Percentiles rank a stretch among this genome's conserved stretches.
phyloP scores from a whole-genome alignment of 805 yeast genomes.

The Cyberlindnera xylosilytica region DNA sequence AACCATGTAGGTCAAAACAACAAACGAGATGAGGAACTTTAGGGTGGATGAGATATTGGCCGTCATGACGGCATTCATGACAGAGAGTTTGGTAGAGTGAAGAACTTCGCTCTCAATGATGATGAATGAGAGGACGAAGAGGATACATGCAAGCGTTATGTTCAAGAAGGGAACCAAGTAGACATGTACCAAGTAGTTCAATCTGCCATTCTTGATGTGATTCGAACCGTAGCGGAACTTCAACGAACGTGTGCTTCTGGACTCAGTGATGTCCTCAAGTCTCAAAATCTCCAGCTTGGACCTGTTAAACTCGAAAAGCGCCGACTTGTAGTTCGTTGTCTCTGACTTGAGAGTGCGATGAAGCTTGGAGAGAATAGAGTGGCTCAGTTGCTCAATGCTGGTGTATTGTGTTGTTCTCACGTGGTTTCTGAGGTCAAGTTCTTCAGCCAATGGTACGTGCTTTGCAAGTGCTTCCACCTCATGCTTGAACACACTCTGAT shows the following conservation, averaged over 20 bases:
- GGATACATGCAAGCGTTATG: slow-evolving; percentile 39
- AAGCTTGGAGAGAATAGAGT: slow-evolving; percentile 46
- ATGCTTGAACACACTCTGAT: slow-evolving; percentile 17
- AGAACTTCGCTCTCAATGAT: slow-evolving; percentile 72
- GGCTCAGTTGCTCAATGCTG: slow-evolving; percentile 27
- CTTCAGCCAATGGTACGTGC: slow-evolving; percentile 15
- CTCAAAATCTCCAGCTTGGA: slow-evolving; percentile 46
- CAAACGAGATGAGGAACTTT: slow-evolving; percentile 36
- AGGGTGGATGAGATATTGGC: slow-evolving; percentile 27
- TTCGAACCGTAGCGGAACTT: slow-evolving; percentile 29
- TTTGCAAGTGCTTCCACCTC: slow-evolving; percentile 15
- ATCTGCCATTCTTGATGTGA: slow-evolving; percentile 36
- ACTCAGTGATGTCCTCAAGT: slow-evolving; percentile 56
- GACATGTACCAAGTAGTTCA: slow-evolving; percentile 40
- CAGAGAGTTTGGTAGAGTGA: slow-evolving; percentile 63
- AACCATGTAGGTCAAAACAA: slow-evolving; percentile 63
- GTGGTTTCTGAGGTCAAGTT: slow-evolving; percentile 23
- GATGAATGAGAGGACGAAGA: slow-evolving; percentile 45
- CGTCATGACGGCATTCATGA: slow-evolving; percentile 49
- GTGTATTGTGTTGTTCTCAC: slow-evolving; percentile 25
- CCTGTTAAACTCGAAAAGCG: slow-evolving; percentile 53
- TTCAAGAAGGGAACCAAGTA: slow-evolving; percentile 44
- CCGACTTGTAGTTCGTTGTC: slow-evolving; percentile 49
- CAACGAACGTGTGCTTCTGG: slow-evolving; percentile 33
- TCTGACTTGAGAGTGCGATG: slow-evolving; percentile 51